A percentile compares a stretch with the other conserved stretches of the same genome.
Conservation (phyloP, 352 stramenopile species). For the Elongisporangium undulatum region DNA sequence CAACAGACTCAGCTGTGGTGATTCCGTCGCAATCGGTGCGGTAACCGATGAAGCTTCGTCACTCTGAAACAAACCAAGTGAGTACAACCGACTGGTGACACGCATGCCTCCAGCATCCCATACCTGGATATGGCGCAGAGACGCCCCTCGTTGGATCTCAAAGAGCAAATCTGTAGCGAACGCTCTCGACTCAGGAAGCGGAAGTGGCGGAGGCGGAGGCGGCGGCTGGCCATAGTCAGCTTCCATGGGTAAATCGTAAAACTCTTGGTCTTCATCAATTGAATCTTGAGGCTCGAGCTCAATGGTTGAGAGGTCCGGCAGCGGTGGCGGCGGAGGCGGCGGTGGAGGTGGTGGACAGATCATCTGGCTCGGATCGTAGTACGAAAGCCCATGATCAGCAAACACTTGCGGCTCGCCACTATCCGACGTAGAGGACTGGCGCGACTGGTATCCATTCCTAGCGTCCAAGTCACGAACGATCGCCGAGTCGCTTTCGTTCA, state of each 20-base stretch:
- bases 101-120: not conserved
- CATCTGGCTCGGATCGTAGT: conserved; percentile 39
- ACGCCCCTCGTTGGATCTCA: conserved; percentile 29
- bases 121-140: conserved; percentile 18
- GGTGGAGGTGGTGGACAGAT: conserved; percentile 16
- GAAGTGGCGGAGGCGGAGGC: conserved; percentile 6
- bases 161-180: conserved; percentile 13
- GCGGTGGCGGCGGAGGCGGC: conserved; percentile 16
- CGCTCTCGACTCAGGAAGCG: conserved; percentile 7
- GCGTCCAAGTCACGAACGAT: conserved; percentile 20
- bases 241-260: not conserved
- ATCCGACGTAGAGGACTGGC: not conserved
- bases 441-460: conserved; percentile 8
- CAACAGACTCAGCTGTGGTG: conserved; percentile 28
- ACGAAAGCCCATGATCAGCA: conserved; percentile 47
- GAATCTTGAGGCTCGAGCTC: not conserved
- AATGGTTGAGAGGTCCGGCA: not conserved
- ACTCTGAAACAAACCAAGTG: not conserved
- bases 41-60: conserved; percentile 1
- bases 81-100: not conserved
- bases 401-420: conserved; percentile 19
- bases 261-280: not conserved
- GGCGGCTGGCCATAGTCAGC: not conserved
- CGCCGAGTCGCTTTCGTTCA: conserved; percentile 11
- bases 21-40: conserved; percentile 2